A percentile compares a stretch with the other conserved stretches of the same genome.
phyloP scores from a whole-genome alignment of 2,329 filamentous ascomycete genomes.

The Penicillium crustosum region DNA sequence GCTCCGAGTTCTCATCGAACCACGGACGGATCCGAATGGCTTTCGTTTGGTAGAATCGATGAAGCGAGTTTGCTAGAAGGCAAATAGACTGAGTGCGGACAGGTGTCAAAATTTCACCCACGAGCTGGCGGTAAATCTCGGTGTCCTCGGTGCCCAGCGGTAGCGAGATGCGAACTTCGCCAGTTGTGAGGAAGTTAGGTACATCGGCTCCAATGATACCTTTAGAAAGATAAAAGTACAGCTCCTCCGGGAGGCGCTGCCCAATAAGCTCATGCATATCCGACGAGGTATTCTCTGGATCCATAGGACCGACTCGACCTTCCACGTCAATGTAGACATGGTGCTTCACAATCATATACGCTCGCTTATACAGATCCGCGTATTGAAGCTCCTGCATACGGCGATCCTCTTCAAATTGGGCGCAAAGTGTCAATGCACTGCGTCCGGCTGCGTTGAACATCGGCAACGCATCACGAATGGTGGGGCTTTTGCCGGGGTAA shows the following conservation, averaged over 20 bases:
- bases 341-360: slow-evolving; percentile 80
- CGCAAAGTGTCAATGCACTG: slow-evolving; percentile 72
- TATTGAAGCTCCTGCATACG: slow-evolving; percentile 71
- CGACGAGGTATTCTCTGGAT: slow-evolving; percentile 70
- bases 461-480: slow-evolving; percentile 73
- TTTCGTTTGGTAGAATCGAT: slow-evolving; percentile 80
- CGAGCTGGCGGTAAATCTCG: slow-evolving; percentile 75
- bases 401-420: slow-evolving; percentile 76
- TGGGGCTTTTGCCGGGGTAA: slow-evolving; percentile 56
- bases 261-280: slow-evolving; percentile 90
- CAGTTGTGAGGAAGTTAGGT: slow-evolving; percentile 77
- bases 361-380: slow-evolving; percentile 81
- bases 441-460: slow-evolving; percentile 65
- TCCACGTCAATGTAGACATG: slow-evolving; percentile 75
- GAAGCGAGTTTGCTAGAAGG: slow-evolving; percentile 74
- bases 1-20: slow-evolving; percentile 71
- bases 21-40: slow-evolving; percentile 76
- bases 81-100: slow-evolving; percentile 74
- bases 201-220: slow-evolving; percentile 78
- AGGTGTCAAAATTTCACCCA: slow-evolving; percentile 71
- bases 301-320: slow-evolving; percentile 75
- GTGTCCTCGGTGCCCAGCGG: slow-evolving; percentile 81
- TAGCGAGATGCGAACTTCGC: slow-evolving; percentile 74
- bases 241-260: slow-evolving; percentile 82
- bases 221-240: slow-evolving; percentile 84